Evolutionary conservation across 2,329 filamentous ascomycete genomes (phyloP).

Genomic region (Alternaria arbusti): DNA sequence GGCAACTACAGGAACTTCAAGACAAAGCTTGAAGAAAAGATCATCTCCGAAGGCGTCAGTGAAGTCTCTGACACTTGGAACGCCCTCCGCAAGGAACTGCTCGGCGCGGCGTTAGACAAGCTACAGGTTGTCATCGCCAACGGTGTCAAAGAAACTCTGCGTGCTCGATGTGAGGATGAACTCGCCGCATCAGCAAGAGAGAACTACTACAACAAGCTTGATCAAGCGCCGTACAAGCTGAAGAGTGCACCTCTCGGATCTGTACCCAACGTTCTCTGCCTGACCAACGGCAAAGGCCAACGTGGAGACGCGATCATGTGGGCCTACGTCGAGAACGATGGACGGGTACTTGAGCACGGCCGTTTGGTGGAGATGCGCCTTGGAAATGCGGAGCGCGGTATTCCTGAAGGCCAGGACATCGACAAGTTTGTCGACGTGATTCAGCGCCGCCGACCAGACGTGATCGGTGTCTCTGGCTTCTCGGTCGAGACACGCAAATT

Average conservation of each 20-base stretch:
- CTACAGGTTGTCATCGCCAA: conserved; percentile 85
- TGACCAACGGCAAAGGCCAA: conserved; percentile 85
- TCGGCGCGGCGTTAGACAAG: conserved; percentile 81
- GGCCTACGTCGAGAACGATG: conserved; percentile 93
- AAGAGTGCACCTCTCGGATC: conserved; percentile 91
- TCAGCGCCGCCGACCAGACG: conserved; percentile 81
- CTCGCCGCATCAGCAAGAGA: conserved; percentile 88
- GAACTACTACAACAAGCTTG: conserved; percentile 85
- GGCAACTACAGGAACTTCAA: conserved; percentile 78
- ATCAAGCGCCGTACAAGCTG: conserved; percentile 95
- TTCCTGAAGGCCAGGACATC: conserved; percentile 69
- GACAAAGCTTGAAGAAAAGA: conserved; percentile 77
- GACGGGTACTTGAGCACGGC: conserved; percentile 85
- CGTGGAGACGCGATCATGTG: conserved; percentile 83
- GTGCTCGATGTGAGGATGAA: conserved; percentile 91
- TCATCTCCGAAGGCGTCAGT: conserved; percentile 94
- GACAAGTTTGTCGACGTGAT: conserved; percentile 80
- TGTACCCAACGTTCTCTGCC: conserved; percentile 80
- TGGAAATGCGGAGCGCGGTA: conserved; percentile 69
- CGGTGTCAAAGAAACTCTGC: conserved; percentile 92
- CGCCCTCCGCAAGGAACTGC: conserved; percentile 79
- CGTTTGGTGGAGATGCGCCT: conserved; percentile 79
- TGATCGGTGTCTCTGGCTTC: conserved; percentile 87
- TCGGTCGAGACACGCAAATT: conserved; percentile 85
- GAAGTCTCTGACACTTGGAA: conserved; percentile 97